Percentiles rank a stretch among this genome's conserved stretches.
These are phyloP conservation scores for Chlamydomonas sp. DNA, from an alignment of 139 green algal genomes.

Conservation along the genomic window DNA sequence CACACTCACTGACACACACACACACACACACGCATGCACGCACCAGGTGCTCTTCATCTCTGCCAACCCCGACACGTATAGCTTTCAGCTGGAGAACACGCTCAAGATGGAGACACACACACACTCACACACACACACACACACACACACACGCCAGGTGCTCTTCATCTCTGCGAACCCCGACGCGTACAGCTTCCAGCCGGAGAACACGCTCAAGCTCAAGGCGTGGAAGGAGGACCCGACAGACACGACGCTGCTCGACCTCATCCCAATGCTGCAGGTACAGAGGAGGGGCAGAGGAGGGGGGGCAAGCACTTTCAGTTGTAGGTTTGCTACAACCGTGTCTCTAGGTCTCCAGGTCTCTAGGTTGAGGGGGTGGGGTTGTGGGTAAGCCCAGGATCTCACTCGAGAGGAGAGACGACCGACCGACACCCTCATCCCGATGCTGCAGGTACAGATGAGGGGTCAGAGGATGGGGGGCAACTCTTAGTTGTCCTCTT, in stretches of 20 bases:
- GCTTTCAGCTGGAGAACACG: conserved; percentile 85
- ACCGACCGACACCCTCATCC: no score
- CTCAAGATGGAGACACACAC: conserved; percentile 65
- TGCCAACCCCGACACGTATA: conserved; percentile 31
- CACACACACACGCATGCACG: no score
- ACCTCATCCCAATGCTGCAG: conserved; percentile 63
- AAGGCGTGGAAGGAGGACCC: conserved; percentile 55
- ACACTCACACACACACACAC: neutral
- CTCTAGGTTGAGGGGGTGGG: no score
- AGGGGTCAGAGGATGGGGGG: neutral
- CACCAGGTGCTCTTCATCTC: conserved; percentile 24
- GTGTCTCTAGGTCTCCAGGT: no score
- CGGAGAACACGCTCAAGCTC: conserved; percentile 85
- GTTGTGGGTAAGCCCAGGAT: no score
- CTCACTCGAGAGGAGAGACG: no score
- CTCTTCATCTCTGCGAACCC: conserved; percentile 23
- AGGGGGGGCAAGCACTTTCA: neutral
- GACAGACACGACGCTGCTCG: conserved; percentile 77
- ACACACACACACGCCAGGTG: conserved; percentile 13
- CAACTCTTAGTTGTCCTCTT: no score
- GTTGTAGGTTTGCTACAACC: conserved; percentile 4
- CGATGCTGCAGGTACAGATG: conserved; percentile 38
- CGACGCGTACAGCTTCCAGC: conserved; percentile 64
- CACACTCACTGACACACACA: no score
- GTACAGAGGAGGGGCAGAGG: conserved; percentile 7